These are phyloP conservation scores for Vinca major DNA, from an alignment of 305 asterid species.

Conservation along the genomic window DNA sequence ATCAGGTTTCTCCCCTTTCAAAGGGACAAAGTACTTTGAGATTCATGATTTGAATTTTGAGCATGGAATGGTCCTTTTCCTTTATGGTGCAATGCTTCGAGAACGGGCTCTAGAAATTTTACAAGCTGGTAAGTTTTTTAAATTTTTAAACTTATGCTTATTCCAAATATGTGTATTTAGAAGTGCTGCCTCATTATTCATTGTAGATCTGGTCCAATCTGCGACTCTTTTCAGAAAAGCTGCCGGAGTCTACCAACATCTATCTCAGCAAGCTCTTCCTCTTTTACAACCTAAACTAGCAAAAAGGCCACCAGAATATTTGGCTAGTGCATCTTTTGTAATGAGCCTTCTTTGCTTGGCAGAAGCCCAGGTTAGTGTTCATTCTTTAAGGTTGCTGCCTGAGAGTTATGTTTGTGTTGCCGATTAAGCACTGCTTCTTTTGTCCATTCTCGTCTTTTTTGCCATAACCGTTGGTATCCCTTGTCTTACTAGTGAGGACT, in stretches of 20 bases:
- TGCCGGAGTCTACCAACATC: conserved; percentile 47
- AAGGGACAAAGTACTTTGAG: conserved; percentile 37
- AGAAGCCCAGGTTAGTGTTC: conserved; percentile 53
- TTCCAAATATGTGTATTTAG: not conserved
- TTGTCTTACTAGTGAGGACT: conserved; percentile 9
- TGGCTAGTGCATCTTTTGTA: conserved; percentile 26
- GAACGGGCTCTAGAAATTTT: conserved; percentile 43
- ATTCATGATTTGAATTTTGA: conserved; percentile 37
- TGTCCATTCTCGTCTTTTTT: too few species aligned
- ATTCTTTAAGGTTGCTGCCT: not conserved
- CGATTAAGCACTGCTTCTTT: not conserved
- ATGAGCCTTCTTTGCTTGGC: conserved; percentile 61
- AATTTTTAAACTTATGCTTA: not conserved
- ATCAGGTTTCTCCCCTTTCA: conserved; percentile 27
- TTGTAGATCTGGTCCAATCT: conserved; percentile 58
- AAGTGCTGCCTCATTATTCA: conserved; percentile 3
- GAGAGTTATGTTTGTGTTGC: not conserved
- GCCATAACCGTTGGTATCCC: not conserved
- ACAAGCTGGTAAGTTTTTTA: conserved; percentile 29
- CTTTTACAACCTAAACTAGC: conserved; percentile 13
- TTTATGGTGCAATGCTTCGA: conserved; percentile 48
- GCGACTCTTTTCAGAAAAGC: conserved; percentile 56
- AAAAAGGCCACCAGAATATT: conserved; percentile 51
- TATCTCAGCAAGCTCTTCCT: conserved; percentile 35
- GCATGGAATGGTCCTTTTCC: conserved; percentile 44